phyloP scores from a whole-genome alignment of 352 stramenopile genomes.

The Pythium plurisporium region DNA sequence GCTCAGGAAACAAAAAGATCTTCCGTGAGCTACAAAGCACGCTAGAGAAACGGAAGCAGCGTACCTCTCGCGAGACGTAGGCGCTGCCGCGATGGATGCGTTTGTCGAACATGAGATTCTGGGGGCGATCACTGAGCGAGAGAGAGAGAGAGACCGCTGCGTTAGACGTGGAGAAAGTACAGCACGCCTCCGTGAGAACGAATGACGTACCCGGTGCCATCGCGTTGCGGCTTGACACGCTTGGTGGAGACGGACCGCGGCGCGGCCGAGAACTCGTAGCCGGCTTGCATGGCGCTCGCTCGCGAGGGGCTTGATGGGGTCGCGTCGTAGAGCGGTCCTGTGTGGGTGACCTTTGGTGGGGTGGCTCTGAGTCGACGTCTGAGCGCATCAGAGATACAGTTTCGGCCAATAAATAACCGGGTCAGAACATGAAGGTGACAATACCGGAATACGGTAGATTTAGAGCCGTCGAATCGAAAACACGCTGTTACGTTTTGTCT shows the following conservation, averaged over 20 bases:
- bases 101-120: slow-evolving; percentile 94
- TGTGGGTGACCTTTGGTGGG: slow-evolving; percentile 8
- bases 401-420: not conserved
- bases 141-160: not conserved
- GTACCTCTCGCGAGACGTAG: slow-evolving; percentile 72
- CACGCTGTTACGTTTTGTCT: not conserved
- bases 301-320: not conserved
- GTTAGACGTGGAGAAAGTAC: not conserved
- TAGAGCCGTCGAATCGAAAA: not conserved
- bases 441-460: not conserved
- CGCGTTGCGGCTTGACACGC: slow-evolving; percentile 46
- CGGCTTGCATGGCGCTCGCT: slow-evolving; percentile 31
- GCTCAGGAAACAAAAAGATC: too few relatives aligned
- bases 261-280: slow-evolving; percentile 67
- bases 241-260: slow-evolving; percentile 73
- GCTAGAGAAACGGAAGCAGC: too few relatives aligned
- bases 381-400: not conserved
- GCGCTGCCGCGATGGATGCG: slow-evolving; percentile 93
- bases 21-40: too few relatives aligned
- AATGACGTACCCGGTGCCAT: slow-evolving; percentile 16
- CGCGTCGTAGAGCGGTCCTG: not conserved
- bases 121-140: slow-evolving; percentile 36
- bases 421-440: slow-evolving; percentile 1
- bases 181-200: not conserved
- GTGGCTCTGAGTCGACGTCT: not conserved